Percentiles rank a stretch among this genome's conserved stretches.
Evolutionary conservation across 192 early-diverging fungal genomes (phyloP).

Genomic region (Spizellomyces sp.): DNA sequence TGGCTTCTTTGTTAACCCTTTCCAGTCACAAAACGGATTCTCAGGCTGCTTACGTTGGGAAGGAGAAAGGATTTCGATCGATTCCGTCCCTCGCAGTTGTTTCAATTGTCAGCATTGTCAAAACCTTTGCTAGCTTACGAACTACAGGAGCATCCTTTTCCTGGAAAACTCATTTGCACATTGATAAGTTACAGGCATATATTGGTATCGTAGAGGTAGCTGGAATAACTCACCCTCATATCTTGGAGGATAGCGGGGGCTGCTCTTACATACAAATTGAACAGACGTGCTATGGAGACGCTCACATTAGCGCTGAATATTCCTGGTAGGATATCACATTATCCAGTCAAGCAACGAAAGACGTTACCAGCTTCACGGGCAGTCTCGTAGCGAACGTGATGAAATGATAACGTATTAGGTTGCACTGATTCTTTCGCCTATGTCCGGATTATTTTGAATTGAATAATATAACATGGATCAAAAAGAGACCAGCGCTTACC

Average conservation of each 20-base stretch:
- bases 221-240: constrained; percentile 16
- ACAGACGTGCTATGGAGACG: constrained; percentile 11
- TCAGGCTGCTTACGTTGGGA: constrained; percentile 14
- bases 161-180: not conserved
- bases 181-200: not conserved
- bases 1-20: not conserved
- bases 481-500: constrained; percentile 17
- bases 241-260: constrained; percentile 23
- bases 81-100: constrained; percentile 25
- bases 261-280: constrained; percentile 26
- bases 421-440: constrained; percentile 22
- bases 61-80: constrained; percentile 22
- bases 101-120: constrained; percentile 24
- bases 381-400: constrained; percentile 30
- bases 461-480: not conserved
- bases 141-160: constrained; percentile 24
- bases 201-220: not conserved
- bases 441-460: not conserved
- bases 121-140: constrained; percentile 17
- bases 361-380: constrained; percentile 28
- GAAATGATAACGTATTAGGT: constrained; percentile 2
- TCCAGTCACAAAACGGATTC: not conserved
- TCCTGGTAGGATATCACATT: not conserved
- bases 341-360: not conserved
- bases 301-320: no score